Base-by-base conservation (phyloP, 2,329 filamentous ascomycete species). In the Xylaria sp. region DNA sequence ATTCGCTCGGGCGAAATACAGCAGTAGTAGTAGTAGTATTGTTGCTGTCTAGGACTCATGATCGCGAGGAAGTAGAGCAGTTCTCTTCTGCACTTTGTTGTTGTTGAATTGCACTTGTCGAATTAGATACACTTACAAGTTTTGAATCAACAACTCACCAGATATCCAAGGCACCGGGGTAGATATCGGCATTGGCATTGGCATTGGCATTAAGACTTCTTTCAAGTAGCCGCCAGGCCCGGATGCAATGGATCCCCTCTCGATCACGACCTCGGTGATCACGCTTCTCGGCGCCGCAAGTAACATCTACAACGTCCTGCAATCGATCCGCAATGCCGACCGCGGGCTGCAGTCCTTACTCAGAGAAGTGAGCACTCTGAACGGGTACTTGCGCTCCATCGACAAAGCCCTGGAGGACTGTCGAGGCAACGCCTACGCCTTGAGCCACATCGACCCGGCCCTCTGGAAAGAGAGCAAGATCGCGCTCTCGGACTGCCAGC, bases 391-490 rank as follows among this genome's bases (percentile, higher is more conserved):
- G 32, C 47, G 64, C 23, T 69, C 69, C 25, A 66, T 71, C 29
- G 66, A 69, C 18, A 67, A 55, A 27, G 69, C 69, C 35, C 44
- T 71, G 35, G 69, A 71, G 18, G 64, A 67, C 35, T 71, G 67
- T 44, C 69, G 69, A 21, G 40, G 35, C 10, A 67, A 55, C 16
- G 55, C 66, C 16, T 69, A 71, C 42, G 69, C 67, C 61, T 60
- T 69, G 27, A 58, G 60, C 32, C 67, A 69, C 44, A 71, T 71
- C 42, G 69, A 71, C 42, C 69, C 67, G 21, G 63, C 57, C 67
- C 67, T 71, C 5, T 71, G 69, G 69, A 69, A 62, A 29, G 67
- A 71, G 54, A 71, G 69, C 59, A 71, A 71, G n/a, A 23, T 69
- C 40, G 69, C 69, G 6, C 67, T 71, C 23, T 67, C 69, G 1